Percentiles rank a stretch among this genome's conserved stretches.
These are phyloP conservation scores for Botrytis aclada DNA, from an alignment of 2,329 filamentous ascomycete species.

Conservation along the genomic window DNA sequence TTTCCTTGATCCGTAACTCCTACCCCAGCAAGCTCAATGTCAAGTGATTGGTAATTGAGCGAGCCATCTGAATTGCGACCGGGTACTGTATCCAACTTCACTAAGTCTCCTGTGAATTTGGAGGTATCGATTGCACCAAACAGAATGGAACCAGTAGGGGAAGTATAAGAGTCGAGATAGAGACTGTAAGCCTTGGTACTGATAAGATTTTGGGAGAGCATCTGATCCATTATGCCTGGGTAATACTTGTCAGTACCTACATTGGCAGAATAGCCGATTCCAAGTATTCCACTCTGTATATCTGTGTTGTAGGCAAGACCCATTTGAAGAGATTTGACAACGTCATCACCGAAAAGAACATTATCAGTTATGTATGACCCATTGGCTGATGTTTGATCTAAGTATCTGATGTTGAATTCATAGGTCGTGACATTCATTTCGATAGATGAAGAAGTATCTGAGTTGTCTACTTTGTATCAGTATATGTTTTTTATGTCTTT, in stretches of 20 bases:
- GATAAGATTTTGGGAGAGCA: slow-evolving; percentile 43
- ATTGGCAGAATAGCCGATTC: slow-evolving; percentile 51
- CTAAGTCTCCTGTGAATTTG: slow-evolving; percentile 42
- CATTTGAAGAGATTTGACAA: slow-evolving; percentile 50
- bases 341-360: slow-evolving; percentile 45
- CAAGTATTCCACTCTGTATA: slow-evolving; percentile 53
- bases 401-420: slow-evolving; percentile 55
- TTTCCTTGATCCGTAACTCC: slow-evolving; percentile 34
- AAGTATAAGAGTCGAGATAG: slow-evolving; percentile 36
- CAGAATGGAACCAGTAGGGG: slow-evolving; percentile 38
- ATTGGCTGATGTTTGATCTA: slow-evolving; percentile 51
- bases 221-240: slow-evolving; percentile 33
- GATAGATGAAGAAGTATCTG: neutral
- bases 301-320: slow-evolving; percentile 50
- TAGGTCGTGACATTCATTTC: neutral
- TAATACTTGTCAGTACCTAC: slow-evolving; percentile 43
- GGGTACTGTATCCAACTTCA: slow-evolving; percentile 27
- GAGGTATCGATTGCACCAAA: slow-evolving; percentile 47
- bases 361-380: slow-evolving; percentile 49
- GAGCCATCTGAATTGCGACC: no score
- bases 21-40: slow-evolving; percentile 29
- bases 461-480: neutral
- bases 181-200: slow-evolving; percentile 42
- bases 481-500: no score
- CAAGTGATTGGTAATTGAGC: no score